Evolutionary conservation across 345 rosid genomes (phyloP).

Genomic region (Nephelium lappaceum): DNA sequence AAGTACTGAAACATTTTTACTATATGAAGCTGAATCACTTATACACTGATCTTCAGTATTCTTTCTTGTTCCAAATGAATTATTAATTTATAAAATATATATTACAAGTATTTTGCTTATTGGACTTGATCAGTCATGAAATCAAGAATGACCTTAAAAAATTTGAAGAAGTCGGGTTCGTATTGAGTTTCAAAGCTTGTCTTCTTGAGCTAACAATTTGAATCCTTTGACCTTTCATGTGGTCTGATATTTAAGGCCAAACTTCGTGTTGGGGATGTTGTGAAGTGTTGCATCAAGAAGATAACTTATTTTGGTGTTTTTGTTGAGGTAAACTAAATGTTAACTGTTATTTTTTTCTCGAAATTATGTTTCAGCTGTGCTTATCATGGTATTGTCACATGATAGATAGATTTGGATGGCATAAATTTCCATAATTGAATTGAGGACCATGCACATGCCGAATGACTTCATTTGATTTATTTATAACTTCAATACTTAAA

Average conservation of each 20-base stretch:
- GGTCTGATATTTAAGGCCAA: constrained; percentile 58
- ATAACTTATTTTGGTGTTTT: constrained; percentile 90
- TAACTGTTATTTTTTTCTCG: not conserved
- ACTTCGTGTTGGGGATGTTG: constrained; percentile 89
- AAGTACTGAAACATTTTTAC: not conserved
- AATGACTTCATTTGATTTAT: not conserved
- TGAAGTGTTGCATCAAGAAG: constrained; percentile 84
- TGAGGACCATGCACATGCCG: not conserved
- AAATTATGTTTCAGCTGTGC: not conserved
- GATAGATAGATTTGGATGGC: not conserved
- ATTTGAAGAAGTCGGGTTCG: not conserved
- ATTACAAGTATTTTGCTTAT: constrained; percentile 1
- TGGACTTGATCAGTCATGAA: constrained; percentile 7
- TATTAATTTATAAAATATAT: not conserved
- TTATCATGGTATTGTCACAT: not conserved
- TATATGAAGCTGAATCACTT: not conserved
- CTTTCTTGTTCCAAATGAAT: not conserved
- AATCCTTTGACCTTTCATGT: constrained; percentile 14
- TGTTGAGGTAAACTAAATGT: constrained; percentile 64
- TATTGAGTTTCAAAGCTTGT: constrained; percentile 2
- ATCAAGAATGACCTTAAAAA: not conserved
- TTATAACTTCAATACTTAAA: too few species aligned
- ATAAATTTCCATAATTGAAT: not conserved
- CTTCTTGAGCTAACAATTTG: constrained; percentile 14
- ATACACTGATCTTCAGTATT: not conserved